phyloP scores from a whole-genome alignment of 192 early-diverging fungal species.

The Allomyces javanicus region DNA sequence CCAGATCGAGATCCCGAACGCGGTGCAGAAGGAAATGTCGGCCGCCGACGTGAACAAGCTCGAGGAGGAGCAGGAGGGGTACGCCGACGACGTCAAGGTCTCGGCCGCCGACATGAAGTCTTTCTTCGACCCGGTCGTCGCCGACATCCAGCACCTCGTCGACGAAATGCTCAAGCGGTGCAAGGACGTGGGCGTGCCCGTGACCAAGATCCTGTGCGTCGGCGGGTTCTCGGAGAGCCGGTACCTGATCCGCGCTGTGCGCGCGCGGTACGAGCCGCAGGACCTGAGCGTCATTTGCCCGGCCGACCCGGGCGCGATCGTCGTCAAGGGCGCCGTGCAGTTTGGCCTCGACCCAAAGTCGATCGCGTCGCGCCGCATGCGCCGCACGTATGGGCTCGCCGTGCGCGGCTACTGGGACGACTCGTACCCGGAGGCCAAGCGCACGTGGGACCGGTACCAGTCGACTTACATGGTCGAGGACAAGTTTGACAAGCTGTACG shows the following conservation, averaged over 20 bases:
- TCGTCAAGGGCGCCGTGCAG: slow-evolving; percentile 4
- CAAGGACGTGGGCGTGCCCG: not conserved
- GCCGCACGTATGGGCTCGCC: slow-evolving; percentile 1
- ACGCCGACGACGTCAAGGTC: not conserved
- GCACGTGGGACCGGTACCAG: not conserved
- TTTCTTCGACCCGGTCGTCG: not conserved
- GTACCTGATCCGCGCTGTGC: not conserved
- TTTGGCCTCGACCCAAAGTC: slow-evolving; percentile 1
- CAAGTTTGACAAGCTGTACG: not conserved
- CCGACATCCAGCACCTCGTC: slow-evolving; percentile 1
- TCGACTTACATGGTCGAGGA: not conserved
- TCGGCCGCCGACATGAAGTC: not conserved
- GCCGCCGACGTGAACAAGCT: not conserved
- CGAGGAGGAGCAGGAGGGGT: not conserved
- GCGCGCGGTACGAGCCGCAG: not conserved
- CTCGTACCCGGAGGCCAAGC: not conserved
- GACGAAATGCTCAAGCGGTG: slow-evolving; percentile 2
- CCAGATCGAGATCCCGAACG: not conserved
- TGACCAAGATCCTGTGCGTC: slow-evolving; percentile 2
- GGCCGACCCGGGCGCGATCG: slow-evolving; percentile 1
- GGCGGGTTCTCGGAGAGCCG: slow-evolving; percentile 1
- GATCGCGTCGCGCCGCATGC: slow-evolving; percentile 2
- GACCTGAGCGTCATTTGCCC: slow-evolving; percentile 1
- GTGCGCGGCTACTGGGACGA: not conserved
- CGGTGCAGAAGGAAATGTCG: not conserved